Evolutionary conservation across 495 filamentous ascomycete species (phyloP).

Genomic region (Talaromyces nanjingensis): DNA sequence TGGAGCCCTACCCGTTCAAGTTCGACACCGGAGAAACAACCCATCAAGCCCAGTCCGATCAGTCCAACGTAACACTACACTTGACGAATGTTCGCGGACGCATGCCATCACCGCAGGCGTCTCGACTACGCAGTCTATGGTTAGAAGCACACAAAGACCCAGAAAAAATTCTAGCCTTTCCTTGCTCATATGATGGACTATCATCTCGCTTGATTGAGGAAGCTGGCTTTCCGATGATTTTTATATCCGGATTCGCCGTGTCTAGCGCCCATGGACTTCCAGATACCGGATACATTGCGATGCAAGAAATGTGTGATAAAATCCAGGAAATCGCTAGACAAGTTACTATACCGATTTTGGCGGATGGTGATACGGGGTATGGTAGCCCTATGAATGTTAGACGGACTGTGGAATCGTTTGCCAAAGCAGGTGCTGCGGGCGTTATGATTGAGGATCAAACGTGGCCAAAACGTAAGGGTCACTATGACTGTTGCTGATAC

Average conservation of each 20-base stretch:
- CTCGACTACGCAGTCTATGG: conserved; percentile 32
- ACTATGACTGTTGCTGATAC: neutral
- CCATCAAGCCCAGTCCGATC: conserved; percentile 11
- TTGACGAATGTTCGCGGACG: conserved; percentile 22
- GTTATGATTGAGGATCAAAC: conserved; percentile 39
- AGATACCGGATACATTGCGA: conserved; percentile 38
- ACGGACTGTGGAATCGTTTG: conserved; percentile 33
- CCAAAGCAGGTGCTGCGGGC: conserved; percentile 28
- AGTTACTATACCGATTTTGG: conserved; percentile 31
- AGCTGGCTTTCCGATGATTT: conserved; percentile 33
- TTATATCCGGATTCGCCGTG: conserved; percentile 29
- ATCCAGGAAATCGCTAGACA: conserved; percentile 30
- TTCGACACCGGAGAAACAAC: conserved; percentile 12
- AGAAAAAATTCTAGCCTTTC: conserved; percentile 28
- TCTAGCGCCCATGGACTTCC: conserved; percentile 28
- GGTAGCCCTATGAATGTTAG: conserved; percentile 37
- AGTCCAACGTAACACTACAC: conserved; percentile 9
- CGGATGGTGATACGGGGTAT: conserved; percentile 35
- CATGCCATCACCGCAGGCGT: conserved; percentile 25
- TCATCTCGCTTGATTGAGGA: conserved; percentile 34
- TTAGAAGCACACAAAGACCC: conserved; percentile 27
- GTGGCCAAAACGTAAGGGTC: conserved; percentile 28
- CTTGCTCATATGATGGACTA: conserved; percentile 33
- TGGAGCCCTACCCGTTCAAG: conserved; percentile 28
- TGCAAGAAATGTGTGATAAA: conserved; percentile 36